These are phyloP conservation scores for Rhodotorula taiwanensis DNA, from an alignment of 768 basidiomycete genomes.

Conservation along the genomic window DNA sequence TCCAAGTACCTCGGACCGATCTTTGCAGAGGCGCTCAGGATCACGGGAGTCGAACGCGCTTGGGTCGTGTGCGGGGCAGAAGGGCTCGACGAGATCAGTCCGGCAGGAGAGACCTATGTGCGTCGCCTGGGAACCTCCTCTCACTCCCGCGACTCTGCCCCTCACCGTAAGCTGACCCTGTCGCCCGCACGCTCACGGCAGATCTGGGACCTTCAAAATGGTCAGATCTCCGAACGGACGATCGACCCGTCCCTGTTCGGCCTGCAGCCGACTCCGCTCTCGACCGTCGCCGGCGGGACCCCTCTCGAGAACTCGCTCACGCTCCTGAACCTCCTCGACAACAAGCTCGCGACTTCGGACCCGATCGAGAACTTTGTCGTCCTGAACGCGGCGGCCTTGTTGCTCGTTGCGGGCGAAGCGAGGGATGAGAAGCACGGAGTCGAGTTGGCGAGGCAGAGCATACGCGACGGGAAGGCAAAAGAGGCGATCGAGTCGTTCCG, in stretches of 20 bases:
- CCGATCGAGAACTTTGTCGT: conserved; percentile 78
- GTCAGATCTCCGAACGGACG: conserved; percentile 56
- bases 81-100: conserved; percentile 88
- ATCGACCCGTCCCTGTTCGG: conserved; percentile 70
- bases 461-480: conserved; percentile 47
- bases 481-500: conserved; percentile 48
- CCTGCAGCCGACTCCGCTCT: conserved; percentile 61
- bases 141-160: too few species aligned
- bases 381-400: conserved; percentile 78
- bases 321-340: conserved; percentile 58
- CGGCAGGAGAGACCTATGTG: conserved; percentile 76
- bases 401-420: conserved; percentile 76
- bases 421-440: conserved; percentile 65
- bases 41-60: conserved; percentile 71
- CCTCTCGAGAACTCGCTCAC: conserved; percentile 73
- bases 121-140: too few species aligned
- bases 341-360: conserved; percentile 38
- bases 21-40: conserved; percentile 66
- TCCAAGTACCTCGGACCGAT: conserved; percentile 69
- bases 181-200: conserved; percentile 9
- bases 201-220: conserved; percentile 61
- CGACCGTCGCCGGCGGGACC: conserved; percentile 62
- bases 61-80: conserved; percentile 91
- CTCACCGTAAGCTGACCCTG: too few species aligned
- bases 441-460: conserved; percentile 54